Base-by-base conservation (phyloP, 306 rosid genomes). In the Psophocarpus tetragonolobus region DNA sequence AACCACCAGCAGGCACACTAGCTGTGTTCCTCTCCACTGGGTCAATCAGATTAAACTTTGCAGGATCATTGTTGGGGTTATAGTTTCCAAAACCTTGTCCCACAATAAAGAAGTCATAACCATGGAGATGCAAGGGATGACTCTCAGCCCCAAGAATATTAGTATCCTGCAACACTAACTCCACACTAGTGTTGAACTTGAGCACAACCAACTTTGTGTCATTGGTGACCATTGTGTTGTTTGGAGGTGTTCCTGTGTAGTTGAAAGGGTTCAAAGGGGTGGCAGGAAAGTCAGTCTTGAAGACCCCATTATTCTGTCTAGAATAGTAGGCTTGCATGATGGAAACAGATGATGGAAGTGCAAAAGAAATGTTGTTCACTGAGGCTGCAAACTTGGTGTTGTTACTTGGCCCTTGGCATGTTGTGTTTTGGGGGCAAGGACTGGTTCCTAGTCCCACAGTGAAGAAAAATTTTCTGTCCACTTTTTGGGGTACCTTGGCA, bases 71-170 rank as follows among this genome's bases (percentile, higher is more conserved):
- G 33, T 60, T 85, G 0, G 87, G 76, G 39, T 93, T 89, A 56
- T 38, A 93, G 77, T 91, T 93, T n/a, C 98, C 98, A 76, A 90
- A 88, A 11, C 98, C 97, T 71, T 83, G 91, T 0, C 97, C 98
- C 2, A 93, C 91, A 50, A 91, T 64, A 57, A 33, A 90, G 86
- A 93, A 93, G 57, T 93, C 84, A 51, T 18, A 93, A 1, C 98
- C 98, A 80, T 93, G 98, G 27, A 93, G 85, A 87, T 93, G 98
- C 58, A 93, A 86, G 29, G 98, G 98, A 57, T 93, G 98, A 61
- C 97, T 93, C 81, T 93, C 96, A 11, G 86, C 88, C 14, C 88
- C 91, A 27, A 90, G 64, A 78, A 88, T 84, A 60, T 80, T 90
- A 5, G 98, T 93, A 60, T 26, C 98, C 53, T 93, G 97, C 89